A percentile compares a stretch with the other conserved stretches of the same genome.
These are phyloP conservation scores for Aspergillus fumigatiaffinis DNA, from an alignment of 2,329 filamentous ascomycete species.

Conservation along the genomic window DNA sequence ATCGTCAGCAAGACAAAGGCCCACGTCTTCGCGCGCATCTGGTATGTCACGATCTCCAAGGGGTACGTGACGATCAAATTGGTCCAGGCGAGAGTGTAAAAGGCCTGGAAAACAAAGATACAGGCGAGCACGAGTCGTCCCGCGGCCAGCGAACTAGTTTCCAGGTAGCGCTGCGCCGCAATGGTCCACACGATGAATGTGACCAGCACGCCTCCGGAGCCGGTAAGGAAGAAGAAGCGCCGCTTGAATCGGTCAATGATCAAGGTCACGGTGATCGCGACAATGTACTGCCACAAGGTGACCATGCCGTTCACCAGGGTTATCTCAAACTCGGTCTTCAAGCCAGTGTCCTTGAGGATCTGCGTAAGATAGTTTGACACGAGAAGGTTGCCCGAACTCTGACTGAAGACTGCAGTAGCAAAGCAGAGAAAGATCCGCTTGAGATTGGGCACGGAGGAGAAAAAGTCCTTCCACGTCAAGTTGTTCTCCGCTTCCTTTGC, in stretches of 20 bases:
- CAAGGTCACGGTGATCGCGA: constrained; percentile 36
- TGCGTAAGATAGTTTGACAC: constrained; percentile 42
- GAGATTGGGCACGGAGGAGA: constrained; percentile 37
- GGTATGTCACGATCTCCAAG: constrained; percentile 41
- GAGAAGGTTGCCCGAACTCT: constrained; percentile 41
- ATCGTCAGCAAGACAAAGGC: constrained; percentile 40
- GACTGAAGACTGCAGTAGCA: constrained; percentile 39
- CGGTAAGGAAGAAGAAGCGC: constrained; percentile 42
- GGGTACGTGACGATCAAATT: constrained; percentile 44
- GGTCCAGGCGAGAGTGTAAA: constrained; percentile 45
- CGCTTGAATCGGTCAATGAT: constrained; percentile 31
- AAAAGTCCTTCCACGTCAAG: constrained; percentile 43
- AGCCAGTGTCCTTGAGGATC: constrained; percentile 37
- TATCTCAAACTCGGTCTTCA: constrained; percentile 36
- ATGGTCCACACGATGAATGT: constrained; percentile 49
- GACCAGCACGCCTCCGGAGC: constrained; percentile 33
- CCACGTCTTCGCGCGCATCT: constrained; percentile 44
- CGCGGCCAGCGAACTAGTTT: constrained; percentile 22
- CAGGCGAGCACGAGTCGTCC: constrained; percentile 37
- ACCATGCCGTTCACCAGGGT: constrained; percentile 38
- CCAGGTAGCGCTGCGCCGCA: constrained; percentile 43
- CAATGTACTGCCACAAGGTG: constrained; percentile 43
- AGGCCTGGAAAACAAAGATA: constrained; percentile 43
- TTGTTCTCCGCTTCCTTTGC: constrained; percentile 43
- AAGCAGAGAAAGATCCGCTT: constrained; percentile 42